Conservation (phyloP, 129 eudicot genomes). For the Artemisia tridentata region DNA sequence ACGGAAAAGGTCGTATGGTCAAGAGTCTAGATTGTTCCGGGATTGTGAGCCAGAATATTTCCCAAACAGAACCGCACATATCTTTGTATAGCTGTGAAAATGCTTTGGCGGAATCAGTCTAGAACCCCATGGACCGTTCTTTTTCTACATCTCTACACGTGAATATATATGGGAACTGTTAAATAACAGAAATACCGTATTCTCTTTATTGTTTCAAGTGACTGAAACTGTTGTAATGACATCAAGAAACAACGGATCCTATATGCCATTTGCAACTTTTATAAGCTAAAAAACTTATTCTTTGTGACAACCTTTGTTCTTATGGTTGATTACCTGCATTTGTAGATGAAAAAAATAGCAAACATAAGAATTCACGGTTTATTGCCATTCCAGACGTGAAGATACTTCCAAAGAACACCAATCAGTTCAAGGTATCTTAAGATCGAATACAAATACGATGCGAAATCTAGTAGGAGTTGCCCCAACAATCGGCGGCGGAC, state of each 20-base stretch:
- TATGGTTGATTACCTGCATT: too few species aligned
- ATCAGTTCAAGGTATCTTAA: too few species aligned
- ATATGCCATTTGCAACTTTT: constrained; percentile 15
- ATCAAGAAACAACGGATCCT: not conserved
- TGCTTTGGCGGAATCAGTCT: not conserved
- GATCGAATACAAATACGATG: not conserved
- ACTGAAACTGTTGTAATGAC: not conserved
- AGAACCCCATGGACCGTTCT: not conserved
- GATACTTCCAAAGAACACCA: too few species aligned
- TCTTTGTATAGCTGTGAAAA: not conserved
- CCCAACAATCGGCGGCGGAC: too few species aligned
- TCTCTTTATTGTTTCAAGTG: too few species aligned
- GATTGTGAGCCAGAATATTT: not conserved
- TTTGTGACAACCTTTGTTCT: too few species aligned
- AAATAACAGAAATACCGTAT: not conserved
- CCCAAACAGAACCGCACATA: not conserved
- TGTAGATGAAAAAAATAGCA: too few species aligned
- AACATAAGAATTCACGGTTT: too few species aligned
- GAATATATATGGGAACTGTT: not conserved
- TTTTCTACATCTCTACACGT: constrained; percentile 13
- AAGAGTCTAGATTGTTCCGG: not conserved
- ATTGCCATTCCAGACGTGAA: too few species aligned
- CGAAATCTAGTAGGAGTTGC: constrained; percentile 2
- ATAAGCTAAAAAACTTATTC: not conserved
- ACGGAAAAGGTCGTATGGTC: not conserved